Evolutionary conservation across 2,329 filamentous ascomycete species (phyloP), one percentile per base, ranked within the genome.

Genomic region (Talaromyces amestolkiae): DNA sequence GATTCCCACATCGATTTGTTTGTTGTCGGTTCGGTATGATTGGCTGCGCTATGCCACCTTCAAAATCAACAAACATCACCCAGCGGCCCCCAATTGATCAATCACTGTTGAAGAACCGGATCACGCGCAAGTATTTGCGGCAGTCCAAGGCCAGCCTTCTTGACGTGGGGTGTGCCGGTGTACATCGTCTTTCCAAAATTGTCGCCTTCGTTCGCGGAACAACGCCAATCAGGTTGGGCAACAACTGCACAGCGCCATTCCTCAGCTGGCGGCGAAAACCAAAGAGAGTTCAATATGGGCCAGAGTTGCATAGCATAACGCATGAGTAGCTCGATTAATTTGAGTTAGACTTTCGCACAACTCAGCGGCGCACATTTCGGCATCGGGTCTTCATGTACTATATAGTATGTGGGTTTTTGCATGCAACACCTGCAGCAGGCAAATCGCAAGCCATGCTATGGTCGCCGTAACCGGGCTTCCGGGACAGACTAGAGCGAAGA

Each of bases 231-330:
- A 56, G 31, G 41, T 9, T 19, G 49, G 47, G 47, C 45, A 41
- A 41, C 15, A 53, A 56, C 27, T 45, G 49, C 41, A 45, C 6
- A 56, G 45, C 39, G 39, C 31, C 22, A 24, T 56, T 39, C 54
- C 51, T 63, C 61, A 63, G 61, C 61, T 63, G 61, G 61, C 51
- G 61, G 61, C 61, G 33, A 63, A 56, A 63, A 45, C 17, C 27
- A 54, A 61, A 31, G 19, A 51, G 22, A 41, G 37, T 45, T 31
- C 35, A 58, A 43, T 59, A 10, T 43, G 43, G 27, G 27, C 43
- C 47, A 41, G 15, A 53, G 33, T 37, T 43, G 47, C 59, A 61
- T 53, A 41, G 47, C 59, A 61, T 53, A 53, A 27, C 41, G 45
- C 35, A 54, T 43, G 35, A 19, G 7, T 11, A 27, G 27, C 11